Base-by-base conservation (phyloP, 2,329 filamentous ascomycete genomes). In the Didymosphaeria variabile region DNA sequence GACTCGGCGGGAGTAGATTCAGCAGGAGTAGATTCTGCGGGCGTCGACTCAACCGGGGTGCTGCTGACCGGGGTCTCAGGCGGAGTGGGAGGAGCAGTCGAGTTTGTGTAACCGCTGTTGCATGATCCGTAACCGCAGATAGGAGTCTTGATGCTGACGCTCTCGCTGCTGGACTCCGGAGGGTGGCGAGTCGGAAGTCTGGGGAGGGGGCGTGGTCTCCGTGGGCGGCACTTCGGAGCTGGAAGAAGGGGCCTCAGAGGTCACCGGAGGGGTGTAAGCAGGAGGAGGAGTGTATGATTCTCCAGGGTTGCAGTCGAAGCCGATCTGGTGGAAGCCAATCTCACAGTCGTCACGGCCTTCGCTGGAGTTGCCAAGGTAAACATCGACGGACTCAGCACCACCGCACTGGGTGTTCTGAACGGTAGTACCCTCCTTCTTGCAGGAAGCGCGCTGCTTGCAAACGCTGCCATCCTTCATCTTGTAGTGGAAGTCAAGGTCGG, bases 321-420 rank as follows among this genome's bases (percentile, higher is more conserved):
- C 85, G 71, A 96, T 87, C 75, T 84, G 85, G 81, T 91, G 90
- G 71, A 95, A 86, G 71, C 89, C 88, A 71, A 97, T 85, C 70
- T 86, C 85, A 83, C 92, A 95, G 70, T 79, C 81, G 52, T 84
- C 79, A 73, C 85, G 84, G 64, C 77, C 79, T 65, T 86, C 81
- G 74, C 71, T 64, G 57, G 72, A 67, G 56, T 68, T 65, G 23
- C 90, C 87, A 60, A 86, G 79, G 66, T 84, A 81, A 76, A 97
- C 89, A 57, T 87, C 88, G 63, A 97, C 93, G 60, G 88, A 89
- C 76, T 86, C 92, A 67, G 94, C 94, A 79, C 94, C 94, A 87
- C 93, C 94, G 78, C 94, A 98, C 85, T 97, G 93, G 63, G 83
- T 87, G 86, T 97, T 97, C 80, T 87, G 81, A 71, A 97, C 84